A percentile compares a stretch with the other conserved stretches of the same genome.
These are phyloP conservation scores for Vigna hirtella DNA, from an alignment of 306 rosid species.

Conservation along the genomic window DNA sequence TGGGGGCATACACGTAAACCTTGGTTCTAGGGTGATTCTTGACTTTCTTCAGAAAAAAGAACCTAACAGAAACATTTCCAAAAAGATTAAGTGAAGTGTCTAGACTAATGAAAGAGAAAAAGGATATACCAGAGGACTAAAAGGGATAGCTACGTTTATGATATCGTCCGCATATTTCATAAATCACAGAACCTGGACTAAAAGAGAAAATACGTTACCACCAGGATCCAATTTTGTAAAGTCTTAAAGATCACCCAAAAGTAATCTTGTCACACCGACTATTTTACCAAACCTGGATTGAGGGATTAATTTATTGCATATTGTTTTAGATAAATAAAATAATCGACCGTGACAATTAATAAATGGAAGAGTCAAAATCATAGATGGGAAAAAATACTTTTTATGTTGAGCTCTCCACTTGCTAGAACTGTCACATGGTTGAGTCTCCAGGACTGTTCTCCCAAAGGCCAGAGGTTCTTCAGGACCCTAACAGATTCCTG, in stretches of 20 bases:
- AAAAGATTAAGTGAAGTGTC: background rate
- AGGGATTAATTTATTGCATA: background rate
- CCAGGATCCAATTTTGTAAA: background rate
- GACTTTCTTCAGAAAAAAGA: too few relatives aligned
- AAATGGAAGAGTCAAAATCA: background rate
- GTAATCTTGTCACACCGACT: background rate
- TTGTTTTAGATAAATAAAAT: background rate
- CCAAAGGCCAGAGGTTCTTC: background rate
- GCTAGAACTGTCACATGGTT: background rate
- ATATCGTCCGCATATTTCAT: constrained; percentile 79
- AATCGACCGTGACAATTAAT: background rate
- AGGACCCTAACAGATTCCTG: background rate
- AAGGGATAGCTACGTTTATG: constrained; percentile 48
- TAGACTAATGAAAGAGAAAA: background rate
- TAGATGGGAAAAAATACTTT: background rate
- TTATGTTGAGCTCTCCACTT: background rate
- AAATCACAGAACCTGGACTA: constrained; percentile 55
- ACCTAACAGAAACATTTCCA: background rate
- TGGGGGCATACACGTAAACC: too few relatives aligned
- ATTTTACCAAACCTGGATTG: background rate
- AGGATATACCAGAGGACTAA: background rate
- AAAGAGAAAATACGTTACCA: constrained; percentile 29
- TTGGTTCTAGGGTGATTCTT: too few relatives aligned
- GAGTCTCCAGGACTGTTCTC: background rate
- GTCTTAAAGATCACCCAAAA: background rate